A percentile compares a stretch with the other conserved stretches of the same genome.
Evolutionary conservation across 1,284 basidiomycete genomes (phyloP).

Genomic region (Sanghuangporus sanghuang): DNA sequence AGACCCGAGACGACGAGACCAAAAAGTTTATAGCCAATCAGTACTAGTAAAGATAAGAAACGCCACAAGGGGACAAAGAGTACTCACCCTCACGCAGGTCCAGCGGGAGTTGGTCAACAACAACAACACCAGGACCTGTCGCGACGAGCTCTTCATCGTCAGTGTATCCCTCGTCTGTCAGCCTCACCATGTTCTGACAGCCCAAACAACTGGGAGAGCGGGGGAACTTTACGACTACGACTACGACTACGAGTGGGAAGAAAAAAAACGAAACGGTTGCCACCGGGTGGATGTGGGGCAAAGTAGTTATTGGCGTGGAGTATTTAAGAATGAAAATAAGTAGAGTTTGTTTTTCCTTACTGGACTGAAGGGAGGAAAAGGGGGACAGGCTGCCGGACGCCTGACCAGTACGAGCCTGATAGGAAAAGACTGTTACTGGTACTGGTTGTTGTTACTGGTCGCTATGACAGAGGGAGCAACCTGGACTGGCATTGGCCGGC

Average conservation of each 20-base stretch:
- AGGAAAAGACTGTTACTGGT: not conserved
- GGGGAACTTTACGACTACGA: not conserved
- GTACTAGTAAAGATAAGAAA: not conserved
- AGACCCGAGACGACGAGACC: not conserved
- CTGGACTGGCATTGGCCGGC: not conserved
- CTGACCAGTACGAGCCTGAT: not conserved
- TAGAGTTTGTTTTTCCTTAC: not conserved
- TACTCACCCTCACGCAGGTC: conserved; percentile 18
- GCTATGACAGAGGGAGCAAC: not conserved
- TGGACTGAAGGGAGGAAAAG: not conserved
- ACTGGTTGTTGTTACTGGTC: not conserved
- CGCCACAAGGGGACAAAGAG: not conserved
- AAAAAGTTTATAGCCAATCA: not conserved
- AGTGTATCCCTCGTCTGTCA: conserved; percentile 18
- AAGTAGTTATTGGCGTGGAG: not conserved
- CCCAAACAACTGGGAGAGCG: not conserved
- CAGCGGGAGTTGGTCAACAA: conserved; percentile 18
- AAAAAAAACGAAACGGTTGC: not conserved
- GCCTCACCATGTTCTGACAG: conserved; percentile 6
- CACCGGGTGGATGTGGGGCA: not conserved
- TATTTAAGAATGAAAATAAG: not conserved
- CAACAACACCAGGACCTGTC: conserved; percentile 4
- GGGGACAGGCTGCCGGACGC: not conserved
- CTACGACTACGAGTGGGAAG: not conserved
- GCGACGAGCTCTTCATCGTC: conserved; percentile 13